These are phyloP conservation scores for Podosphaera xanthii DNA, from an alignment of 2,329 filamentous ascomycete species.

Conservation along the genomic window DNA sequence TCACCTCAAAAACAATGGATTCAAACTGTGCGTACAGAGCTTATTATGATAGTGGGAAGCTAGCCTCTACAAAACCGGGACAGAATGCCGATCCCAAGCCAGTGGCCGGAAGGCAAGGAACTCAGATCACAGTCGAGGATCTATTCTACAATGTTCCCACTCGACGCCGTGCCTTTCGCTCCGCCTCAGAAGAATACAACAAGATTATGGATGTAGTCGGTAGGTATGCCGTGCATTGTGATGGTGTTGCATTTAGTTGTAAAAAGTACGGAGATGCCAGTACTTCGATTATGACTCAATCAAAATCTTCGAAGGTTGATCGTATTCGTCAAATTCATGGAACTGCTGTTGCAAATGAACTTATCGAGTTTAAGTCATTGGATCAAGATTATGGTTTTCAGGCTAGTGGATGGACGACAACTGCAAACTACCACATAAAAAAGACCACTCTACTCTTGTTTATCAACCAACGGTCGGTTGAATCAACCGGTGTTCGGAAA, in stretches of 20 bases:
- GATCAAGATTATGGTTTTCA: slow-evolving; percentile 69
- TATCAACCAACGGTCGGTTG: slow-evolving; percentile 88
- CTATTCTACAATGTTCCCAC: slow-evolving; percentile 92
- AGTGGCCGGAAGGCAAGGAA: slow-evolving; percentile 68
- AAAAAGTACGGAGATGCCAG: slow-evolving; percentile 86
- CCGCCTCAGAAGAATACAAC: slow-evolving; percentile 81
- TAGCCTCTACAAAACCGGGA: slow-evolving; percentile 67
- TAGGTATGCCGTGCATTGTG: slow-evolving; percentile 78
- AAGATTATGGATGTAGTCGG: slow-evolving; percentile 94
- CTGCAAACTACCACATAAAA: slow-evolving; percentile 87
- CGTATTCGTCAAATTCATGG: slow-evolving; percentile 83
- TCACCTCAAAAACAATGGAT: slow-evolving; percentile 80
- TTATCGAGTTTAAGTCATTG: slow-evolving; percentile 50
- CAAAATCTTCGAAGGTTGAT: slow-evolving; percentile 49
- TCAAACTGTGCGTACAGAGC: slow-evolving; percentile 81
- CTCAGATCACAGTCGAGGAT: slow-evolving; percentile 90
- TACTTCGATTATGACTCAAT: slow-evolving; percentile 57
- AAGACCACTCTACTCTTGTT: slow-evolving; percentile 73
- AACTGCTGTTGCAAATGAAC: slow-evolving; percentile 61
- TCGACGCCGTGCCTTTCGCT: slow-evolving; percentile 71
- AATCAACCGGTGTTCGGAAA: slow-evolving; percentile 72
- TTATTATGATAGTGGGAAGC: slow-evolving; percentile 61
- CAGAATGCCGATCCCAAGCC: slow-evolving; percentile 70
- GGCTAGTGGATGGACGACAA: slow-evolving; percentile 61
- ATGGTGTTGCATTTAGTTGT: slow-evolving; percentile 81